Evolutionary conservation across 1,139 yeast genomes (phyloP).

Genomic region (Wickerhamomyces sp.): DNA sequence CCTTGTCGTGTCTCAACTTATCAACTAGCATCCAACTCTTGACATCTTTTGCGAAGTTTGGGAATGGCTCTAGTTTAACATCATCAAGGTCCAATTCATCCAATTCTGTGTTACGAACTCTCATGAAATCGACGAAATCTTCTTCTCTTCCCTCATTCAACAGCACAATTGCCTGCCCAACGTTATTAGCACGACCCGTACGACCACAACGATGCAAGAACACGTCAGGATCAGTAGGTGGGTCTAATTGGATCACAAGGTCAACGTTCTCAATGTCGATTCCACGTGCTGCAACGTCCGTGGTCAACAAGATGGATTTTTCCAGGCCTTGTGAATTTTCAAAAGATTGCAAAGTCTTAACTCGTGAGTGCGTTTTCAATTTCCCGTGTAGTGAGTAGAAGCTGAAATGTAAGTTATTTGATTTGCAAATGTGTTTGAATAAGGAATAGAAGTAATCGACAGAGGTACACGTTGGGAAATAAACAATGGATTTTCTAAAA

Average conservation of each 20-base stretch:
- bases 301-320: constrained; percentile 67
- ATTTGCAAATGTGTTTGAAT: constrained; percentile 34
- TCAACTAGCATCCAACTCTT: constrained; percentile 64
- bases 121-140: constrained; percentile 76
- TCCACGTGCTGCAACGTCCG: constrained; percentile 92
- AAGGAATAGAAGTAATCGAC: constrained; percentile 72
- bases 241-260: constrained; percentile 79
- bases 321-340: constrained; percentile 26
- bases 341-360: constrained; percentile 63
- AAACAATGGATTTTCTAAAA: constrained; percentile 76
- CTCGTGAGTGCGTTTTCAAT: constrained; percentile 65
- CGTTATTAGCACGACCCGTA: constrained; percentile 85
- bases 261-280: constrained; percentile 92
- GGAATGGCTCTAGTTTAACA: constrained; percentile 22
- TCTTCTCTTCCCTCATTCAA: constrained; percentile 72
- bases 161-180: constrained; percentile 74
- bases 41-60: constrained; percentile 31
- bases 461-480: constrained; percentile 84
- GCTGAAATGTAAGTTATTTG: constrained; percentile 29
- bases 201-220: constrained; percentile 90
- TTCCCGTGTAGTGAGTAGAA: constrained; percentile 83
- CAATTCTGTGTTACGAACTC: constrained; percentile 62
- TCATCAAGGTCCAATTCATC: constrained; percentile 29
- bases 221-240: constrained; percentile 87
- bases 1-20: constrained; percentile 74